phyloP scores from a whole-genome alignment of 257 asterid species.

The Anisodus acutangulus region DNA sequence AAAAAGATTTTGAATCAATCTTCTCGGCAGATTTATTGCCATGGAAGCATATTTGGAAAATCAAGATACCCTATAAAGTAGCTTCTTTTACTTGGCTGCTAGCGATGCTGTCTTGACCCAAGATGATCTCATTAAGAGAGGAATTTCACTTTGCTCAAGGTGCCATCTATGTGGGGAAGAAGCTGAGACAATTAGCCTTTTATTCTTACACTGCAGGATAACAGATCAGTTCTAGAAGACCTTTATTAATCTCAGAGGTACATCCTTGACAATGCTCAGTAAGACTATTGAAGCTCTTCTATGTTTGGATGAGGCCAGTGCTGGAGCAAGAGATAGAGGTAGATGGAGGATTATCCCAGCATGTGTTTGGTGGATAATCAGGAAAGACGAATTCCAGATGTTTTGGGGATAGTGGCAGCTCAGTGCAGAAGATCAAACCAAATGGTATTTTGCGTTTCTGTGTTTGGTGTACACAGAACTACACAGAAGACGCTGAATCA shows the following conservation, averaged over 20 bases:
- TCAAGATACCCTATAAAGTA: constrained; percentile 7
- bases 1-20: background rate
- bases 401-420: background rate
- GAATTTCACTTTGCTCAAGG: background rate
- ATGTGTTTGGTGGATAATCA: background rate
- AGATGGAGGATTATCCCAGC: background rate
- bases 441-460: background rate
- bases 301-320: background rate
- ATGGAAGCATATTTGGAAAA: constrained; percentile 8
- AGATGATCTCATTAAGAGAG: background rate
- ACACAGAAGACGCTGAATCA: background rate
- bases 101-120: background rate
- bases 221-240: background rate
- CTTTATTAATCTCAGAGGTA: background rate
- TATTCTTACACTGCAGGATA: background rate
- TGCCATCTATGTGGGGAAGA: background rate
- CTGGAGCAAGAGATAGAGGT: background rate
- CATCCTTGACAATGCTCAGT: background rate
- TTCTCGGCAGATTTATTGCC: background rate
- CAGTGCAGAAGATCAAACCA: background rate
- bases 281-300: background rate
- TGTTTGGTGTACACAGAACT: background rate
- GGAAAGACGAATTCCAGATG: background rate
- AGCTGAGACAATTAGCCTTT: background rate
- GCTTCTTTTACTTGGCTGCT: background rate